Percentiles rank a stretch among this genome's conserved stretches.
Conservation (phyloP, 345 rosid species). For the Adansonia digitata region DNA sequence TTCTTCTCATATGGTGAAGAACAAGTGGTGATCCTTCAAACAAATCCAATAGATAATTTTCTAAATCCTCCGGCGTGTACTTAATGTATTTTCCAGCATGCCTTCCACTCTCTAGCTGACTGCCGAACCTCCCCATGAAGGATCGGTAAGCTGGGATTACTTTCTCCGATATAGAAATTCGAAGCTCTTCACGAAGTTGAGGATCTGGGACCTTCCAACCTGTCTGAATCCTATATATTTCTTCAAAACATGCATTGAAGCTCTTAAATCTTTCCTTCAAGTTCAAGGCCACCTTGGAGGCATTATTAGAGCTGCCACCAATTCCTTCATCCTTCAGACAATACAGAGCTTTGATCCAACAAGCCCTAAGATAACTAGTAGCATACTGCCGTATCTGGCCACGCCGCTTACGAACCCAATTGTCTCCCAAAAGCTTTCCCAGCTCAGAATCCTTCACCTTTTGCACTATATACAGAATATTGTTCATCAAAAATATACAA, state of each 20-base stretch:
- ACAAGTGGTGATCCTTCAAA: conserved; percentile 82
- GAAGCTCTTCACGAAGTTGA: conserved; percentile 91
- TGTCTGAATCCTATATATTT: conserved; percentile 80
- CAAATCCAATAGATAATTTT: conserved; percentile 64
- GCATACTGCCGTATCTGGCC: conserved; percentile 80
- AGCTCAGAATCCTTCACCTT: conserved; percentile 89
- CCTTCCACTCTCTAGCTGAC: conserved; percentile 77
- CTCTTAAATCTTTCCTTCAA: conserved; percentile 74
- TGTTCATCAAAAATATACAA: conserved; percentile 78
- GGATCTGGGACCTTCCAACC: conserved; percentile 93
- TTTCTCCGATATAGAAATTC: conserved; percentile 83
- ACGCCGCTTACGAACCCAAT: conserved; percentile 84
- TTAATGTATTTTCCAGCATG: conserved; percentile 87
- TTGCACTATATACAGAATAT: conserved; percentile 79
- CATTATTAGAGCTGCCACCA: conserved; percentile 57
- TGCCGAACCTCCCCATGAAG: conserved; percentile 73
- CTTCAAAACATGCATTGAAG: conserved; percentile 54
- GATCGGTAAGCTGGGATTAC: conserved; percentile 88
- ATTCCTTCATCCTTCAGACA: conserved; percentile 81
- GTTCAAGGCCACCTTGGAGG: conserved; percentile 67
- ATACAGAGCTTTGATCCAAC: conserved; percentile 70
- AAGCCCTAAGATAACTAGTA: conserved; percentile 82
- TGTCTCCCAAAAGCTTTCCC: conserved; percentile 70
- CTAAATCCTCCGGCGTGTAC: conserved; percentile 91
- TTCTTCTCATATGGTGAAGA: conserved; percentile 76